Conservation (phyloP, 495 filamentous ascomycete species). For the Podospora bellae-mahoneyi region DNA sequence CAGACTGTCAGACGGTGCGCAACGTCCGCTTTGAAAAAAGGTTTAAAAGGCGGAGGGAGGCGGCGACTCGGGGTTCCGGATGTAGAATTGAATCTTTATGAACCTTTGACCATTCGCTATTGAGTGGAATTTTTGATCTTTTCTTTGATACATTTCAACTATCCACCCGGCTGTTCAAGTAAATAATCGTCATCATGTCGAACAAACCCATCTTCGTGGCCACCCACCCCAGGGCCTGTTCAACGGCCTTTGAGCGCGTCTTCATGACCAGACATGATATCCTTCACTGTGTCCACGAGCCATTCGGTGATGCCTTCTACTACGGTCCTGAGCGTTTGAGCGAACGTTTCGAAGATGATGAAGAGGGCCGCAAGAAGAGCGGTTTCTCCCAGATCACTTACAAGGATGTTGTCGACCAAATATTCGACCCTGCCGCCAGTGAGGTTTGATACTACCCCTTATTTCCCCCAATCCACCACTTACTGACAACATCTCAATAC, state of each 20-base stretch:
- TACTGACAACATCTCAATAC: conserved; percentile 9
- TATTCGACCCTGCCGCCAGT: conserved; percentile 58
- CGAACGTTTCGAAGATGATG: conserved; percentile 69
- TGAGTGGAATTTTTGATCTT: neutral
- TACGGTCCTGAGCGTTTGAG: conserved; percentile 85
- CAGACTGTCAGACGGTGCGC: neutral
- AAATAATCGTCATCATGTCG: conserved; percentile 50
- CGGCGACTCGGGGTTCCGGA: neutral
- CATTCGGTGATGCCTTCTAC: conserved; percentile 95
- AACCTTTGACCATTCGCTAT: neutral
- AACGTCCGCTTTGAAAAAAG: neutral
- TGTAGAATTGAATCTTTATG: neutral
- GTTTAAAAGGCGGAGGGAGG: neutral
- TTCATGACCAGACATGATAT: conserved; percentile 89
- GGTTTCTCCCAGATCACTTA: conserved; percentile 77
- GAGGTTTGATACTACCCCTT: conserved; percentile 40
- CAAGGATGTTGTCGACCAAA: conserved; percentile 66
- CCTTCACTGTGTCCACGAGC: conserved; percentile 84
- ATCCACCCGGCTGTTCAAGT: neutral
- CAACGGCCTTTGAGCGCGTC: conserved; percentile 93
- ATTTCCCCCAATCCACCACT: neutral
- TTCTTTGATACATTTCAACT: neutral
- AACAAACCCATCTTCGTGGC: conserved; percentile 84
- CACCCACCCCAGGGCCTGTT: conserved; percentile 90
- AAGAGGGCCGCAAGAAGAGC: conserved; percentile 61